Evolutionary conservation across 1,139 yeast species (phyloP).

Genomic region (Nakaseomyces nivariensis): DNA sequence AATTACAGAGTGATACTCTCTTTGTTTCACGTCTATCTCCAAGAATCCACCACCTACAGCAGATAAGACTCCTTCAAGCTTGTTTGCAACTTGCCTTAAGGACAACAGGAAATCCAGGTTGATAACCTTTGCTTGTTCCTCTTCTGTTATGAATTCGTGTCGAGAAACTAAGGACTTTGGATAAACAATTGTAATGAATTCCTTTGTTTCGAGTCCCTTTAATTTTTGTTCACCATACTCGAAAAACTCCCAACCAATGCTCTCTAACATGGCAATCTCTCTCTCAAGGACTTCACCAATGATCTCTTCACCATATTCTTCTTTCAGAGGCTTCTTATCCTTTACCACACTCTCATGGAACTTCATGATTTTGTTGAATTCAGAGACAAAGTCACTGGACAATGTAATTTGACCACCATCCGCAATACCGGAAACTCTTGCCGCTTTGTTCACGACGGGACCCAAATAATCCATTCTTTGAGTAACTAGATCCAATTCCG

Average conservation of each 20-base stretch:
- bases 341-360: slow-evolving; percentile 41
- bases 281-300: slow-evolving; percentile 57
- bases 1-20: slow-evolving; percentile 1
- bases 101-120: slow-evolving; percentile 21
- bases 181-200: slow-evolving; percentile 68
- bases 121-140: slow-evolving; percentile 18
- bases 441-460: slow-evolving; percentile 94
- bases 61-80: slow-evolving; percentile 20
- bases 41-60: slow-evolving; percentile 19
- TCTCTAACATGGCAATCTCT: slow-evolving; percentile 57
- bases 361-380: slow-evolving; percentile 49
- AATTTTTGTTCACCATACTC: slow-evolving; percentile 80
- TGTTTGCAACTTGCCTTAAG: slow-evolving; percentile 19
- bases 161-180: slow-evolving; percentile 59
- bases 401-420: slow-evolving; percentile 97
- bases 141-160: slow-evolving; percentile 26
- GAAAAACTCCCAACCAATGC: slow-evolving; percentile 59
- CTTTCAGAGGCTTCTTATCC: slow-evolving; percentile 33
- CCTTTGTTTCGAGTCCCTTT: slow-evolving; percentile 93
- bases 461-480: slow-evolving; percentile 98
- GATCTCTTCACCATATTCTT: slow-evolving; percentile 56
- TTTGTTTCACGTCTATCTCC: slow-evolving; percentile 9
- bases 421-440: slow-evolving; percentile 88
- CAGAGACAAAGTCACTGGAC: slow-evolving; percentile 71
- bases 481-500: slow-evolving; percentile 89